Evolutionary conservation across 1,284 basidiomycete species (phyloP).

Genomic region (Heterobasidion occidentale): DNA sequence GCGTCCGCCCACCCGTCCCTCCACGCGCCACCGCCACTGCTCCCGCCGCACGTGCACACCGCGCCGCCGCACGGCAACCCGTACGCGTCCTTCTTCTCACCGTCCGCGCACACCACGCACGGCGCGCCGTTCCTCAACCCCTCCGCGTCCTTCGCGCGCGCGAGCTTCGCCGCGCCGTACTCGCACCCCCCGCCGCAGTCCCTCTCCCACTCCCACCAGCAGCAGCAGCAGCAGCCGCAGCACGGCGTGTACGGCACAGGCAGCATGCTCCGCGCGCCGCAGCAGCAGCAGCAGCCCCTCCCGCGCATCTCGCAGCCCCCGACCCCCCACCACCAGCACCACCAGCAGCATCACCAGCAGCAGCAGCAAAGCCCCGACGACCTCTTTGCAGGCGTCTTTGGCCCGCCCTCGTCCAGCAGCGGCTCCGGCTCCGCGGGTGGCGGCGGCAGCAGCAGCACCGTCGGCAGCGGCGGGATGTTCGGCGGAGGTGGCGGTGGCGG

Average conservation of each 20-base stretch:
- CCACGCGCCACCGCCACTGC: not conserved
- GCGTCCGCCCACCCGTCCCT: not conserved
- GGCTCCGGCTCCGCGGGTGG: constrained; percentile 3
- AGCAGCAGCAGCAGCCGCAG: not conserved
- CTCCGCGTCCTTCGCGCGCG: not conserved
- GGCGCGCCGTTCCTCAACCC: not conserved
- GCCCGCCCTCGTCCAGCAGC: constrained; percentile 1
- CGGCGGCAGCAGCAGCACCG: constrained; percentile 10
- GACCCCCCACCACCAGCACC: constrained; percentile 7
- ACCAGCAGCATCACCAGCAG: not conserved
- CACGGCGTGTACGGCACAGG: not conserved
- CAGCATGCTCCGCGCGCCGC: not conserved
- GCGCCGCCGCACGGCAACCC: not conserved
- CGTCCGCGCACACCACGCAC: not conserved
- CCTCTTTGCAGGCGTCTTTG: constrained; percentile 12
- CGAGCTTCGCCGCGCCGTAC: not conserved
- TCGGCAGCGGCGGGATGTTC: constrained; percentile 6
- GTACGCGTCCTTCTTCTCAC: not conserved
- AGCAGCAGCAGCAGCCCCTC: not conserved
- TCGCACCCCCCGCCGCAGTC: not conserved
- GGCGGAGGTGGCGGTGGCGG: too few relatives aligned
- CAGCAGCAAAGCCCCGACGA: constrained; percentile 5
- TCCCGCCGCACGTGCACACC: not conserved
- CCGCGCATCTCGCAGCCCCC: constrained; percentile 8
- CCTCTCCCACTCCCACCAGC: not conserved